Conservation (phyloP, 441 rosid genomes). For the Brassica balearica region DNA sequence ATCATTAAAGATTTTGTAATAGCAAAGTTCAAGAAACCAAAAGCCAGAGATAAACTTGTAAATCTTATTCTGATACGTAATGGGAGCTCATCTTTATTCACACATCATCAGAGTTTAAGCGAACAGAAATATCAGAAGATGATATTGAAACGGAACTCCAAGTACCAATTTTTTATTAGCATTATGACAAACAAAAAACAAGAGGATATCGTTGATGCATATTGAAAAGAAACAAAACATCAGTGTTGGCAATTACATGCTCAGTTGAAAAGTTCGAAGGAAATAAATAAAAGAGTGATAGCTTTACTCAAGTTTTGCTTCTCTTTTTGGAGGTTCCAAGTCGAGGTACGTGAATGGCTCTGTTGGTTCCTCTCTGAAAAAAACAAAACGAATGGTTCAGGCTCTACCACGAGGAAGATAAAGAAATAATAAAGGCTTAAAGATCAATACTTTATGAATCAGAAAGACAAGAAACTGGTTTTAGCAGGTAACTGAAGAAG, state of each 20-base stretch:
- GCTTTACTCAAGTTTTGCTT: constrained; percentile 66
- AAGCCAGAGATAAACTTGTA: constrained; percentile 28
- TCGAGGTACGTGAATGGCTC: constrained; percentile 84
- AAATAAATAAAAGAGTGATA: constrained; percentile 16
- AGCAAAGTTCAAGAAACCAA: constrained; percentile 30
- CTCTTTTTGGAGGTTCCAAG: constrained; percentile 81
- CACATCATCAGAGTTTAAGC: too few relatives aligned
- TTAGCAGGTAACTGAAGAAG: neutral
- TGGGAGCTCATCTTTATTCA: too few relatives aligned
- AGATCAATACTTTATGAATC: constrained; percentile 7
- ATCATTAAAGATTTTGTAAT: constrained; percentile 41
- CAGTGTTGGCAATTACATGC: constrained; percentile 12
- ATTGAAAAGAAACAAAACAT: constrained; percentile 24
- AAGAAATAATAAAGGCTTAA: constrained; percentile 12
- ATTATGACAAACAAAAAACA: constrained; percentile 1
- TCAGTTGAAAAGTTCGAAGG: constrained; percentile 8
- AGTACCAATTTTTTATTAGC: constrained; percentile 31
- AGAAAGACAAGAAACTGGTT: constrained; percentile 16
- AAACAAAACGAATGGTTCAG: constrained; percentile 28
- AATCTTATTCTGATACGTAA: constrained; percentile 7
- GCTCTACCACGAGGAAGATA: constrained; percentile 3
- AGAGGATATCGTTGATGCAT: constrained; percentile 33
- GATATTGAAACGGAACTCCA: constrained; percentile 5
- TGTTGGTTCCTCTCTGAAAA: constrained; percentile 87
- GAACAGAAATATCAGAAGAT: constrained; percentile 12